Percentiles rank a stretch among this genome's conserved stretches.
Conservation (phyloP, 192 early-diverging fungal genomes). For the Backusella tuberculispora region DNA sequence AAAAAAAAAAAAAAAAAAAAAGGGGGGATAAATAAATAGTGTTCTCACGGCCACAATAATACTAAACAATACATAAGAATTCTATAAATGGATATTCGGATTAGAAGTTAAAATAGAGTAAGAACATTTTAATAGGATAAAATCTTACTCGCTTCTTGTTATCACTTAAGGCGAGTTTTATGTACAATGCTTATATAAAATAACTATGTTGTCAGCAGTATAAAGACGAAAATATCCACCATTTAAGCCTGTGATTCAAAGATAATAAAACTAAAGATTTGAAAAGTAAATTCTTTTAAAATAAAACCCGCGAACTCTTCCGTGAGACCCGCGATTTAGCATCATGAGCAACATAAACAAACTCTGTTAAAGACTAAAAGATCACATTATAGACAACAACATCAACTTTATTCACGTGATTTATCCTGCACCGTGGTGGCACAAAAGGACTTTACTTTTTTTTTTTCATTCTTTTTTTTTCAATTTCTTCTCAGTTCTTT, state of each 20-base stretch:
- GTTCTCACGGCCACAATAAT: conserved; percentile 12
- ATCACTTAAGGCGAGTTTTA: background rate
- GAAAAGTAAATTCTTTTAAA: background rate
- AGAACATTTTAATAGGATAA: background rate
- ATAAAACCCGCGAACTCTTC: background rate
- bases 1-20: no score
- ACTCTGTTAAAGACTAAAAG: conserved; percentile 6
- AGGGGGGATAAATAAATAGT: background rate
- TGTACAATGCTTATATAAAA: background rate
- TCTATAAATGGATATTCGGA: conserved; percentile 10
- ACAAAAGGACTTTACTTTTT: background rate
- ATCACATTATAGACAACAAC: background rate
- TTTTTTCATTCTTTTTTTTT: background rate
- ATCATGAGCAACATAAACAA: conserved; percentile 8
- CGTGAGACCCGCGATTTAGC: background rate
- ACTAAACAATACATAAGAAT: conserved; percentile 1
- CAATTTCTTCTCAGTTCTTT: background rate
- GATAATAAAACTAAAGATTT: background rate
- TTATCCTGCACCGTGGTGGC: background rate
- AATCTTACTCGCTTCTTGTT: no score
- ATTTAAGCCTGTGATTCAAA: background rate
- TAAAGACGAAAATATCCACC: no score
- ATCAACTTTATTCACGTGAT: conserved; percentile 5
- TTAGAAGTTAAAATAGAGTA: background rate
- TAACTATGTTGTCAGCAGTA: background rate